Evolutionary conservation across 441 rosid genomes (phyloP).

Genomic region (Brassica hybrid): DNA sequence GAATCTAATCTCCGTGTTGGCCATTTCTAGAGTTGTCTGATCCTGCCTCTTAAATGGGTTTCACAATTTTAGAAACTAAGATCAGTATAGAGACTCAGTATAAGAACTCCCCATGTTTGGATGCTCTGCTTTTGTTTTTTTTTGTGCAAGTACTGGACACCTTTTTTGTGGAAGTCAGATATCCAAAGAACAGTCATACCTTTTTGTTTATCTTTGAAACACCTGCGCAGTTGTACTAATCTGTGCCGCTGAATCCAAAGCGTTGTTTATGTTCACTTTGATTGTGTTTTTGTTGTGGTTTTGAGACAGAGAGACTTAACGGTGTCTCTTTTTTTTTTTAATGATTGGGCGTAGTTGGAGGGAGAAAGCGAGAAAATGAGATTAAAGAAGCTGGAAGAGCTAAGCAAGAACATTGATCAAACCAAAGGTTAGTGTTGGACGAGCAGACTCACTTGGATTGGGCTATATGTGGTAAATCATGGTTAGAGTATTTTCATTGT

Average conservation of each 20-base stretch:
- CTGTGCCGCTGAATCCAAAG: neutral
- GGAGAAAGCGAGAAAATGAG: slow-evolving; percentile 88
- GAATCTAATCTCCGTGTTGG: neutral
- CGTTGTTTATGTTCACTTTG: neutral
- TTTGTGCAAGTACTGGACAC: neutral
- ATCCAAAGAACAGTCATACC: neutral
- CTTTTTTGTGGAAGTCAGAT: neutral
- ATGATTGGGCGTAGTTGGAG: slow-evolving; percentile 64
- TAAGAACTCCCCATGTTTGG: slow-evolving; percentile 7
- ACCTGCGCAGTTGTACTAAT: neutral
- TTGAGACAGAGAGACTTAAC: neutral
- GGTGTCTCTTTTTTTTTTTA: neutral
- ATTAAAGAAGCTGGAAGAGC: slow-evolving; percentile 97
- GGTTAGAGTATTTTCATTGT: slow-evolving; percentile 34
- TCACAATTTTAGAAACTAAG: neutral
- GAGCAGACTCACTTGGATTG: slow-evolving; percentile 31
- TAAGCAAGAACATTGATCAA: slow-evolving; percentile 77
- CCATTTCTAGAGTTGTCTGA: neutral
- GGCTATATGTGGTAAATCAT: slow-evolving; percentile 22
- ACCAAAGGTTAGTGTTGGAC: slow-evolving; percentile 41
- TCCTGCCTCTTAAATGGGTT: neutral
- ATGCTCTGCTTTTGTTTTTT: slow-evolving; percentile 10
- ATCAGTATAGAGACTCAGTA: neutral
- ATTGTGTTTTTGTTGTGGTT: slow-evolving; percentile 10
- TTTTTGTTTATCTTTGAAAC: neutral